These are phyloP conservation scores for Bryoerythrophyllum caledonicum DNA, from an alignment of 225 moss, liverwort and hornwort genomes.

Conservation along the genomic window DNA sequence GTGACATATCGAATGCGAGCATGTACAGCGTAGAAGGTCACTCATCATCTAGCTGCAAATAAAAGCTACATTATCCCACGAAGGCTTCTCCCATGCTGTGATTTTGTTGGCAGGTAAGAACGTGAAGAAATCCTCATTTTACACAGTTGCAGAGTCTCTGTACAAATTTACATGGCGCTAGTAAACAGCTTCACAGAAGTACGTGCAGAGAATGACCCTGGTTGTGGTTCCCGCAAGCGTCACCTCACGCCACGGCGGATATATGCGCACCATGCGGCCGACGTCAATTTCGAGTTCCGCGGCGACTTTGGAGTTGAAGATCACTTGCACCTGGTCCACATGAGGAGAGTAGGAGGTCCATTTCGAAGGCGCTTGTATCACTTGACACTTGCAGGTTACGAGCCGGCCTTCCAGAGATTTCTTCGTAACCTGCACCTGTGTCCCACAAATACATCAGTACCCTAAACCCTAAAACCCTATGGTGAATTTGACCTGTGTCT, in stretches of 20 bases:
- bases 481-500: not conserved
- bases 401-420: conserved; percentile 55
- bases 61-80: not conserved
- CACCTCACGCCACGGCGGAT: conserved; percentile 57
- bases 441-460: not conserved
- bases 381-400: conserved; percentile 58
- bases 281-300: conserved; percentile 52
- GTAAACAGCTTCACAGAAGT: conserved; percentile 52
- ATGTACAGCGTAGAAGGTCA: no score
- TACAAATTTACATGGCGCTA: conserved; percentile 11
- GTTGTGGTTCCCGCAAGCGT: conserved; percentile 28
- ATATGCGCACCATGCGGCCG: conserved; percentile 45
- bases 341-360: conserved; percentile 32
- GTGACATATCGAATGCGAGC: no score
- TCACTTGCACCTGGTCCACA: conserved; percentile 47
- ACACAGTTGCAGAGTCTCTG: not conserved
- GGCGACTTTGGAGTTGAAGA: conserved; percentile 60
- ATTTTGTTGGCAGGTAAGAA: not conserved
- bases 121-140: not conserved
- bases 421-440: conserved; percentile 48
- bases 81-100: conserved; percentile 4
- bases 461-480: not conserved
- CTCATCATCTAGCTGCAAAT: no score
- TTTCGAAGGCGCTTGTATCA: conserved; percentile 41
- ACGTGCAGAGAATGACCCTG: conserved; percentile 56